Percentiles rank a stretch among this genome's conserved stretches.
Conservation (phyloP, 2,329 filamentous ascomycete species). For the Coniochaeta hoffmannii region DNA sequence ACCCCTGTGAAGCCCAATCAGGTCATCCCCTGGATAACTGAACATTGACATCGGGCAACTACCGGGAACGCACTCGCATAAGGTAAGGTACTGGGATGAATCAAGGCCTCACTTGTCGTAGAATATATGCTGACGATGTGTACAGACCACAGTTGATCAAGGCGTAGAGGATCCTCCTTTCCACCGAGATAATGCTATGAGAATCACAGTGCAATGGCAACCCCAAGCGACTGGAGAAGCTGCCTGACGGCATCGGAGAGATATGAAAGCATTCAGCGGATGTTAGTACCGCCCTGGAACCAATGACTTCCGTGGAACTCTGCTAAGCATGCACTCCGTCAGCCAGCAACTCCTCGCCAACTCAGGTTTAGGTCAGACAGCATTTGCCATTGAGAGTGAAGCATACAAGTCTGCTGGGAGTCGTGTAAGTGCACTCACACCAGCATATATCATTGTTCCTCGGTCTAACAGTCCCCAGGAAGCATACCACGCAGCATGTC, state of each 20-base stretch:
- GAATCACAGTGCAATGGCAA: constrained; percentile 11
- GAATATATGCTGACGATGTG: neutral
- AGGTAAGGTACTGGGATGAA: too few species aligned
- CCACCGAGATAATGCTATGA: too few species aligned
- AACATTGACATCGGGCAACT: neutral
- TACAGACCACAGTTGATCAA: too few species aligned
- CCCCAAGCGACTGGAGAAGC: constrained; percentile 36
- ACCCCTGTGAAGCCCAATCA: too few species aligned
- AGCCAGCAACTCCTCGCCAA: constrained; percentile 13
- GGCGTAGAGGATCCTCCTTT: too few species aligned
- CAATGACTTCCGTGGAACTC: neutral
- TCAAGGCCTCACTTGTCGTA: too few species aligned
- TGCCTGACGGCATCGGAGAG: constrained; percentile 51
- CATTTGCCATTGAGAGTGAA: constrained; percentile 58
- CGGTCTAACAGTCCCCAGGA: constrained; percentile 35
- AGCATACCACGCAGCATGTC: constrained; percentile 45
- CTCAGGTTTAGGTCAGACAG: constrained; percentile 28
- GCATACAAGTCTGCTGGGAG: constrained; percentile 52
- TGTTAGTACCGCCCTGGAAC: constrained; percentile 36
- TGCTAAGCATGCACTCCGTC: neutral
- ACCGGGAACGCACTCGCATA: too few species aligned
- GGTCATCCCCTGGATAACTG: neutral
- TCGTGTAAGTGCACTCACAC: constrained; percentile 36
- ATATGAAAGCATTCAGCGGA: constrained; percentile 53
- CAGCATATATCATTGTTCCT: neutral